Conservation (phyloP, 345 rosid species). For the Viola odorata region DNA sequence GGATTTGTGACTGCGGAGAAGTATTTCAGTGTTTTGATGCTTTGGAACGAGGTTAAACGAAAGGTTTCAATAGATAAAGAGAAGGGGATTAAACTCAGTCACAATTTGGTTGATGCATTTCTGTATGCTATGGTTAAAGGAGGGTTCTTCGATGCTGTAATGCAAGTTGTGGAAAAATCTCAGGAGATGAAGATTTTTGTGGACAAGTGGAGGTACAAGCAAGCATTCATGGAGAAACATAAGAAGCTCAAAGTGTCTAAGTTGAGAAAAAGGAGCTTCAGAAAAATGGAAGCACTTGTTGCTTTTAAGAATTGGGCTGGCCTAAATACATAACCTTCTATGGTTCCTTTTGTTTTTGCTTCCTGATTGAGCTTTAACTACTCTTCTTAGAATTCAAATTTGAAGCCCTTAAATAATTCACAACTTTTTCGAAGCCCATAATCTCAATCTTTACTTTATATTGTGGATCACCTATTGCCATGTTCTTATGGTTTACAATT, state of each 20-base stretch:
- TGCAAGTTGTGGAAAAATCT: constrained; percentile 93
- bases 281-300: constrained; percentile 87
- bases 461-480: neutral
- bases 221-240: constrained; percentile 93
- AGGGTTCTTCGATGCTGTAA: constrained; percentile 90
- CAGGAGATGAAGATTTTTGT: constrained; percentile 86
- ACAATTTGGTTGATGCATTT: constrained; percentile 77
- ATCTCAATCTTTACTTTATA: neutral
- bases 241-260: constrained; percentile 86
- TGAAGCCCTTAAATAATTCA: neutral
- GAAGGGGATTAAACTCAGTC: constrained; percentile 52
- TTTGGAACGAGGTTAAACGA: constrained; percentile 82
- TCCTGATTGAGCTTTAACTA: neutral
- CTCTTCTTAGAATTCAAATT: neutral
- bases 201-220: constrained; percentile 97
- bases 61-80: constrained; percentile 52
- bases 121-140: constrained; percentile 87
- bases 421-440: too few relatives aligned
- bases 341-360: neutral
- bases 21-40: constrained; percentile 62
- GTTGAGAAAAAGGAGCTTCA: constrained; percentile 71
- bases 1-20: constrained; percentile 73
- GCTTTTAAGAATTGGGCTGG: constrained; percentile 99
- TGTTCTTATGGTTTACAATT: neutral
- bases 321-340: constrained; percentile 50